Evolutionary conservation across 2,329 filamentous ascomycete genomes (phyloP), one percentile per base, ranked within the genome.

Genomic region (Penicillium sp.): DNA sequence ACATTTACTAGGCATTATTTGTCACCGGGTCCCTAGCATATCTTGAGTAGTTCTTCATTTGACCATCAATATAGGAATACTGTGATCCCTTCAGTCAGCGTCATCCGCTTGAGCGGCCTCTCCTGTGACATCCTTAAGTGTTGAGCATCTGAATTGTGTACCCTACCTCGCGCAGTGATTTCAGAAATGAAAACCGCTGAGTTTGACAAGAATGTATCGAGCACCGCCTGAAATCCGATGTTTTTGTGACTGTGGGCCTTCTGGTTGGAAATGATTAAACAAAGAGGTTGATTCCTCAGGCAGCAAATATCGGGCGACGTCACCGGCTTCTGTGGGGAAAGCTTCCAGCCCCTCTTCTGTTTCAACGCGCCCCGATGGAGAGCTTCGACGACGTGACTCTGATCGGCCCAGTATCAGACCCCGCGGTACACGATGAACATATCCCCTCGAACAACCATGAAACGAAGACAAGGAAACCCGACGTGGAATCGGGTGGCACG

Each of bases 311-410:
- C 14, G 20, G 27, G 26, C 51, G 51, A 54, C 52, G 51, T 53
- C 47, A 47, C 46, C 15, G 29, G 20, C 31, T 37, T 41, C 23
- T 51, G 56, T 47, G 56, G 56, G 56, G 55, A 58, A 54, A 57
- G 51, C 53, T 58, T 35, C 41, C 45, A 45, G n/a, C 48, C 43
- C 22, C 35, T 40, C 37, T 11, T 56, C 52, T 46, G 43, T 45
- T 8, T 23, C 27, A 14, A 41, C 55, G 22, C 51, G 26, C 25
- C 37, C 37, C 41, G 37, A 76, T 76, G 74, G 70, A 76, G 65
- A 76, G 73, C 62, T 71, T 75, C 31, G 71, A 75, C 54, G 70
- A 74, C 53, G 68, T 70, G 44, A 57, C 68, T 48, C 67, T 66
- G 6, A 60, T 68, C 11, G 62, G 62, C 31, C 53, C 59, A 46